Evolutionary conservation across 495 filamentous ascomycete genomes (phyloP).

Genomic region (Penicillium longicatenatum): DNA sequence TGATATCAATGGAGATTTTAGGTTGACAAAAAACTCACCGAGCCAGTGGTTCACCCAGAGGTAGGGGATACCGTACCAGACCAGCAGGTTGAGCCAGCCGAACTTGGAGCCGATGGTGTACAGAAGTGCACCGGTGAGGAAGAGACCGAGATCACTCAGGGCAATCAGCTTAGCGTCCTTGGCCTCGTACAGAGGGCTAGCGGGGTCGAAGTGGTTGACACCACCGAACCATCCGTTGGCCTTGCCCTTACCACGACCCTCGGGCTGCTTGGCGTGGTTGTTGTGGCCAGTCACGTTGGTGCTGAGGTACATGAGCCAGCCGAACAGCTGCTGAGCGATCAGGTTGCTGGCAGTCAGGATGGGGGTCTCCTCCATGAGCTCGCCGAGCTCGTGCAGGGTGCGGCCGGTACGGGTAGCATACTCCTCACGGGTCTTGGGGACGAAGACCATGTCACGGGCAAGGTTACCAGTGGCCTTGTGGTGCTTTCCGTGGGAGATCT

Average conservation of each 20-base stretch:
- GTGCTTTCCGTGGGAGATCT: constrained; percentile 90
- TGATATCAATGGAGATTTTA: constrained; percentile 2
- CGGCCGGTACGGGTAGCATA: constrained; percentile 71
- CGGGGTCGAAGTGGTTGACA: constrained; percentile 93
- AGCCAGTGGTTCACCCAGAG: constrained; percentile 98
- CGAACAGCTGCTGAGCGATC: constrained; percentile 80
- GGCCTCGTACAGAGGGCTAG: constrained; percentile 86
- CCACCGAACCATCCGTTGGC: constrained; percentile 74
- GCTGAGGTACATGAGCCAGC: constrained; percentile 81
- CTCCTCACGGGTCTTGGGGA: constrained; percentile 79
- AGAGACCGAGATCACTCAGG: constrained; percentile 80
- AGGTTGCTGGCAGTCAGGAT: constrained; percentile 74
- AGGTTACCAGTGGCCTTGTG: constrained; percentile 96
- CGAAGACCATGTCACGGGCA: constrained; percentile 96
- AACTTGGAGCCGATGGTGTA: constrained; percentile 67
- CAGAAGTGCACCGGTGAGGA: constrained; percentile 56
- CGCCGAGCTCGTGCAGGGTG: constrained; percentile 74
- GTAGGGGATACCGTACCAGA: constrained; percentile 95
- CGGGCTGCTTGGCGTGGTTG: constrained; percentile 79
- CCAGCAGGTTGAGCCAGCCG: constrained; percentile 80
- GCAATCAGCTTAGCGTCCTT: constrained; percentile 82
- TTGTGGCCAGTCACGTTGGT: constrained; percentile 95
- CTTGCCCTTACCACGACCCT: constrained; percentile 91
- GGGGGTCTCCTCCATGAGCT: constrained; percentile 93
- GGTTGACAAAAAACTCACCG: constrained; percentile 40